Evolutionary conservation across 148 eudicot genomes (phyloP).

Genomic region (Spergularia bocconei): DNA sequence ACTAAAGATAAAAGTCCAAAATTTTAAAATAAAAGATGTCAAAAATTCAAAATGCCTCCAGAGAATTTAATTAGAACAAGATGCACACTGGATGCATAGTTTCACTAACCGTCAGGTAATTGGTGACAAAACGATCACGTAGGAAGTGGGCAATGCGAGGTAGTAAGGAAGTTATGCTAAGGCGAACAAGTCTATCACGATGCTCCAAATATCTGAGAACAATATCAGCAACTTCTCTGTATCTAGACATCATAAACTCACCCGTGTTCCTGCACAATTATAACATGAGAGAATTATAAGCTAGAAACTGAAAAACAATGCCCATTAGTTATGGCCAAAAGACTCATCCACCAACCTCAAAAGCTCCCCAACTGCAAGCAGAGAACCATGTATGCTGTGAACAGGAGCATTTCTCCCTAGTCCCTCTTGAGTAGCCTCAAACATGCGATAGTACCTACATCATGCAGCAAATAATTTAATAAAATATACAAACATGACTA

Average conservation of each 20-base stretch:
- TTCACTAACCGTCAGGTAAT: constrained; percentile 77
- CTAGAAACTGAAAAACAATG: not conserved
- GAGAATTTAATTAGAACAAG: constrained; percentile 4
- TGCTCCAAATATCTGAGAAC: constrained; percentile 95
- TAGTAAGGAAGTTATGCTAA: constrained; percentile 93
- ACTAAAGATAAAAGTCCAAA: not conserved
- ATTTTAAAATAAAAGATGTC: no score
- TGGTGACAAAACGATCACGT: constrained; percentile 96
- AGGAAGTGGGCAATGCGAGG: constrained; percentile 97
- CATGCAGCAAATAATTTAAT: constrained; percentile 13
- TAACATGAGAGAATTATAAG: not conserved
- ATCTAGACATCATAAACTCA: constrained; percentile 99
- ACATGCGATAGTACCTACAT: constrained; percentile 92
- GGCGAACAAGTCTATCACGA: constrained; percentile 94
- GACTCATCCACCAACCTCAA: constrained; percentile 55
- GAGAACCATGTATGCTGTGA: constrained; percentile 96
- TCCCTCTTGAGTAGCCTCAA: constrained; percentile 97
- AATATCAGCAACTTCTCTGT: constrained; percentile 96
- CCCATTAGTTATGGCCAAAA: not conserved
- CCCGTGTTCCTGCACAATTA: constrained; percentile 75
- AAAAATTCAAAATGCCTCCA: not conserved
- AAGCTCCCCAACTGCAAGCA: constrained; percentile 96
- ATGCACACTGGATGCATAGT: constrained; percentile 1
- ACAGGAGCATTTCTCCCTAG: constrained; percentile 89
- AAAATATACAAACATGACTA: not conserved